Percentiles rank a stretch among this genome's conserved stretches.
Conservation (phyloP, 2,329 filamentous ascomycete species). For the Keithomyces neogunnii region DNA sequence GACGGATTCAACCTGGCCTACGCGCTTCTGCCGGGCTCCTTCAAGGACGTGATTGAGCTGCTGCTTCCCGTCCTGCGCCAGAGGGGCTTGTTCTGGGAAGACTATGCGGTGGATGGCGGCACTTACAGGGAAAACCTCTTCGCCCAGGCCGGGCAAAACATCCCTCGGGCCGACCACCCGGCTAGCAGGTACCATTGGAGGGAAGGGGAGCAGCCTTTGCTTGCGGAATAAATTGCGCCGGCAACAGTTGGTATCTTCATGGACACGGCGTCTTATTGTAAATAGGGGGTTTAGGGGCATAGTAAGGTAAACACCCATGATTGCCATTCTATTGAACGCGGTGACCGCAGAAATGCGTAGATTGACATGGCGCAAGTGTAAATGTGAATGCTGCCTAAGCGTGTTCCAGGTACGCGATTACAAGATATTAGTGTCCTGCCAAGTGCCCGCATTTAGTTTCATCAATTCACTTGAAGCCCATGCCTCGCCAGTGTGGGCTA, state of each 20-base stretch:
- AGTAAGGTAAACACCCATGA: too few relatives aligned
- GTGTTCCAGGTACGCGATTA: too few relatives aligned
- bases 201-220: slow-evolving; percentile 16
- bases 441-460: not conserved
- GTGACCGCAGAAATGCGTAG: too few relatives aligned
- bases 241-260: not conserved
- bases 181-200: slow-evolving; percentile 31
- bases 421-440: not conserved
- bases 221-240: not conserved
- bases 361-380: too few relatives aligned
- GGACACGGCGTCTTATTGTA: not conserved
- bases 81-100: slow-evolving; percentile 48
- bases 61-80: slow-evolving; percentile 52
- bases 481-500: too few relatives aligned
- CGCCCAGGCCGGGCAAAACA: slow-evolving; percentile 21
- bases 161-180: slow-evolving; percentile 28
- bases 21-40: slow-evolving; percentile 45
- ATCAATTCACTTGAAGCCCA: too few relatives aligned
- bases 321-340: too few relatives aligned
- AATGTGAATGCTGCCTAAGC: too few relatives aligned
- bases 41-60: slow-evolving; percentile 57
- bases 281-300: too few relatives aligned
- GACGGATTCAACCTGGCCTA: slow-evolving; percentile 42
- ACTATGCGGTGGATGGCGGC: slow-evolving; percentile 32
- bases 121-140: slow-evolving; percentile 36